These are phyloP conservation scores for Cladosporium sp. DNA, from an alignment of 2,329 filamentous ascomycete genomes.

Conservation along the genomic window DNA sequence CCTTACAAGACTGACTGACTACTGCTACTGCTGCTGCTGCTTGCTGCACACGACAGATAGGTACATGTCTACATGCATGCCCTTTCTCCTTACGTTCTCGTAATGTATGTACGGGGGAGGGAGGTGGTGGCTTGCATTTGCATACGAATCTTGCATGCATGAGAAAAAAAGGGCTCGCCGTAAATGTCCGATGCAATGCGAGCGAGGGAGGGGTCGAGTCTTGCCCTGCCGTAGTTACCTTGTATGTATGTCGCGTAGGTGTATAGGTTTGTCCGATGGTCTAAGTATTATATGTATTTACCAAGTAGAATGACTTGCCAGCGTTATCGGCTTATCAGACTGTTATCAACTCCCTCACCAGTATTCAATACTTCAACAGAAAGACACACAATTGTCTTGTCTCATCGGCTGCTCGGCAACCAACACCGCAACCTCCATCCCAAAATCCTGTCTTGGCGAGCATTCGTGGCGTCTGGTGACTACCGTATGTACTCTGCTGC, in stretches of 20 bases:
- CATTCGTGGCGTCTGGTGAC: not conserved
- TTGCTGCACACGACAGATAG: not conserved
- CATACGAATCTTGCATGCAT: not conserved
- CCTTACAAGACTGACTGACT: not conserved
- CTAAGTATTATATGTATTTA: too few species aligned
- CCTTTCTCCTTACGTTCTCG: not conserved
- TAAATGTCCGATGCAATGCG: constrained; percentile 10
- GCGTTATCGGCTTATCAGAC: not conserved
- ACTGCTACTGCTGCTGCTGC: not conserved
- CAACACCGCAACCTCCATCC: not conserved
- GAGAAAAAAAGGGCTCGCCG: not conserved
- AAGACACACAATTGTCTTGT: not conserved
- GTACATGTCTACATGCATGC: not conserved
- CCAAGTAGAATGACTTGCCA: not conserved
- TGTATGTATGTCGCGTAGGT: not conserved
- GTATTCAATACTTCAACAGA: not conserved
- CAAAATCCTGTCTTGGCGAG: not conserved
- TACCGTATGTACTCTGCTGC: not conserved
- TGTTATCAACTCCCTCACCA: not conserved
- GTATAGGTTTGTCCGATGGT: constrained; percentile 1
- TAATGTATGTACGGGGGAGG: not conserved
- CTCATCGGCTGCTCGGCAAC: not conserved
- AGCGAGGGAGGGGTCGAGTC: not conserved
- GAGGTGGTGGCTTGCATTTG: not conserved
- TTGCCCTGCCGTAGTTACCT: not conserved